phyloP scores from a whole-genome alignment of 2,329 filamentous ascomycete species.

The Dactylellina cionopaga region DNA sequence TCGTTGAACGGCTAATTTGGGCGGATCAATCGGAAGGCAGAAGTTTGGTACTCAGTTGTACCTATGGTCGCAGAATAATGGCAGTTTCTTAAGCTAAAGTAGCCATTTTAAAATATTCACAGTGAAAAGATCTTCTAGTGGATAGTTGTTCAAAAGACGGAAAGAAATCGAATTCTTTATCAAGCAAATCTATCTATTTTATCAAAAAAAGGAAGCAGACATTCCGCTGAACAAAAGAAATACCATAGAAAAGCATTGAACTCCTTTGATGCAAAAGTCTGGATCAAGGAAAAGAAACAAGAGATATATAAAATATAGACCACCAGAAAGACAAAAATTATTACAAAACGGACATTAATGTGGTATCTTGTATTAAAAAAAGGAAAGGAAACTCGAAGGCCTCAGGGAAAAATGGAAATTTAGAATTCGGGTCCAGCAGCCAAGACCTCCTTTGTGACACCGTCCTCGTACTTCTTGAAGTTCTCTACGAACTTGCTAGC shows the following conservation, averaged over 20 bases:
- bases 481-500: slow-evolving; percentile 92
- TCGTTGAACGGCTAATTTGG: no score
- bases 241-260: slow-evolving; percentile 25
- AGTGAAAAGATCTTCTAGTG: no score
- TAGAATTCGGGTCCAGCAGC: slow-evolving; percentile 68
- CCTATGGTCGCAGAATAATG: no score
- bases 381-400: background rate
- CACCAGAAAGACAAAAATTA: no score
- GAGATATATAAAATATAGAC: no score
- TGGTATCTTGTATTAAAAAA: slow-evolving; percentile 54
- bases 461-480: slow-evolving; percentile 92
- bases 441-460: slow-evolving; percentile 83
- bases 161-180: slow-evolving; percentile 41
- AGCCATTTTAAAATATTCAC: no score
- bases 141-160: slow-evolving; percentile 41
- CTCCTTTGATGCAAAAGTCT: slow-evolving; percentile 49
- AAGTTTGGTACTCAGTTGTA: no score
- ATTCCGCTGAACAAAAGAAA: slow-evolving; percentile 32
- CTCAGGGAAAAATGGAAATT: slow-evolving; percentile 12
- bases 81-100: no score
- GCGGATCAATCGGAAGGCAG: no score
- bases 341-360: slow-evolving; percentile 53
- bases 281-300: slow-evolving; percentile 21
- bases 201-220: slow-evolving; percentile 15
- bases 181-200: slow-evolving; percentile 54